Conservation (phyloP, 352 stramenopile species). For the Pythium chondricola region DNA sequence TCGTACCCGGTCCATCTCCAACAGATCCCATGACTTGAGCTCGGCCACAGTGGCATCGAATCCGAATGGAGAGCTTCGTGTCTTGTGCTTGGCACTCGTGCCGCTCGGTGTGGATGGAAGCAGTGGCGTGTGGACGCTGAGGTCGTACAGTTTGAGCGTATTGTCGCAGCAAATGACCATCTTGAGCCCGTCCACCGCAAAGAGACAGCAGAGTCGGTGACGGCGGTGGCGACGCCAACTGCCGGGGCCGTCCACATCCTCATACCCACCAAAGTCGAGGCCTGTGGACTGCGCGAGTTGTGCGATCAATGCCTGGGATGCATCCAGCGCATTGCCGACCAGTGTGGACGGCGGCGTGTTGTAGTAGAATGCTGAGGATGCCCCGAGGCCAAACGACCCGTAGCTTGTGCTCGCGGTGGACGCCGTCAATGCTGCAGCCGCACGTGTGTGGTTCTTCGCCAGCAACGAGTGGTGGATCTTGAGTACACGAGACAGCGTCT, state of each 20-base stretch:
- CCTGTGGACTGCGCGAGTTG: constrained; percentile 58
- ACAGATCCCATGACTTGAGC: constrained; percentile 58
- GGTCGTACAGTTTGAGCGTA: constrained; percentile 60
- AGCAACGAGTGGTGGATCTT: constrained; percentile 68
- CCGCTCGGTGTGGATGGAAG: not conserved
- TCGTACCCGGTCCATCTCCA: constrained; percentile 11
- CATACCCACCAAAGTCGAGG: constrained; percentile 32
- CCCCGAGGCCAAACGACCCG: constrained; percentile 6
- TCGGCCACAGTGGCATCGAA: constrained; percentile 59
- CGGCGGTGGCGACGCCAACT: constrained; percentile 42
- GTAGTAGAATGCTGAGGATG: constrained; percentile 16
- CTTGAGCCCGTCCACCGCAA: constrained; percentile 55
- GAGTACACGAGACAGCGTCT: constrained; percentile 59
- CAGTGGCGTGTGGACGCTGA: constrained; percentile 21
- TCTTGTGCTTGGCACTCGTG: constrained; percentile 26
- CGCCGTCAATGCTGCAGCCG: constrained; percentile 14
- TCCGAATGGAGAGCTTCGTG: constrained; percentile 46
- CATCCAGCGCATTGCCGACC: constrained; percentile 58
- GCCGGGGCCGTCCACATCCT: constrained; percentile 41
- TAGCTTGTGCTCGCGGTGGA: constrained; percentile 15
- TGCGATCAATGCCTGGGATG: constrained; percentile 58
- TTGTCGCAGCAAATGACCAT: constrained; percentile 59
- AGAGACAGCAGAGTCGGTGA: constrained; percentile 57
- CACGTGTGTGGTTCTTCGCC: constrained; percentile 12
- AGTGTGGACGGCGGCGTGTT: constrained; percentile 24